phyloP scores from a whole-genome alignment of 2,329 filamentous ascomycete genomes.

The Exophiala oligosperma region DNA sequence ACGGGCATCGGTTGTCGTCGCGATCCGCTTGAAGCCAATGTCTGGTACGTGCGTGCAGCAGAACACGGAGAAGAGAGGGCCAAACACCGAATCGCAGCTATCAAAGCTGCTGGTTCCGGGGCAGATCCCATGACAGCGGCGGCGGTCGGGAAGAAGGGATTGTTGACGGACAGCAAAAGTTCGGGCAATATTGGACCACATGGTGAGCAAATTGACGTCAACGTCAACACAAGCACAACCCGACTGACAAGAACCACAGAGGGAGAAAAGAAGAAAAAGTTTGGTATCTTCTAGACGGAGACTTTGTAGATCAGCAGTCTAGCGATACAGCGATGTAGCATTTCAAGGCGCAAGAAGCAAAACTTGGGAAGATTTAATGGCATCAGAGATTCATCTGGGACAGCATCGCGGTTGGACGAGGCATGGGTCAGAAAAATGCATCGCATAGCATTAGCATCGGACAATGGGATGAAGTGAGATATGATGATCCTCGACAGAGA shows the following conservation, averaged over 20 bases:
- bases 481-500: too few species aligned
- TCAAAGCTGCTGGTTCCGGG: conserved; percentile 74
- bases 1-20: conserved; percentile 96
- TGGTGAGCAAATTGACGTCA: conserved; percentile 17
- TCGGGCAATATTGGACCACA: conserved; percentile 19
- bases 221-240: neutral
- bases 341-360: neutral
- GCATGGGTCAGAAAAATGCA: too few species aligned
- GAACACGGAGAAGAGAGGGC: conserved; percentile 89
- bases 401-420: too few species aligned
- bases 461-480: too few species aligned
- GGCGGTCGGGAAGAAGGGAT: conserved; percentile 19
- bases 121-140: conserved; percentile 37
- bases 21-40: conserved; percentile 93
- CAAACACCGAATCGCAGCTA: conserved; percentile 80
- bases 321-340: neutral
- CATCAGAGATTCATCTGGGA: neutral
- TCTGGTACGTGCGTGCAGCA: conserved; percentile 96
- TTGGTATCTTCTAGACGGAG: conserved; percentile 32
- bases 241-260: conserved; percentile 18
- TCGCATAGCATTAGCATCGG: too few species aligned
- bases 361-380: neutral
- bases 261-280: conserved; percentile 32
- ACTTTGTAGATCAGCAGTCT: neutral
- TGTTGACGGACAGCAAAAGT: conserved; percentile 18